Conservation (phyloP, 768 basidiomycete species). For the Mycena haematopus region DNA sequence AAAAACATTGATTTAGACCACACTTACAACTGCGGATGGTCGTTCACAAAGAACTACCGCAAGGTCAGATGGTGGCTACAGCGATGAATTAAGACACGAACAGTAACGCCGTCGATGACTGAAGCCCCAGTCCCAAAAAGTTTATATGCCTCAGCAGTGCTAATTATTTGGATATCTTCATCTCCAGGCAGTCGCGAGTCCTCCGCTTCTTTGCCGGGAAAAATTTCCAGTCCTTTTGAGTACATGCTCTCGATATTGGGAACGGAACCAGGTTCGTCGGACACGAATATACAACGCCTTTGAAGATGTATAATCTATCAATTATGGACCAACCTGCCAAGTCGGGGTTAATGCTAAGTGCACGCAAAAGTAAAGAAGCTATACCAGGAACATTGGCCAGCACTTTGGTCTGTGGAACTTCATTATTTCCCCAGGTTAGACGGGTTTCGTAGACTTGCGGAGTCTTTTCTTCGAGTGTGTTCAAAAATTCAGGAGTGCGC, state of each 20-base stretch:
- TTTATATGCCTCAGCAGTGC: slow-evolving; percentile 64
- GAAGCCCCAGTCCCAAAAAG: slow-evolving; percentile 79
- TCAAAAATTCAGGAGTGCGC: slow-evolving; percentile 9
- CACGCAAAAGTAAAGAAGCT: slow-evolving; percentile 20
- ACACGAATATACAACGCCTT: slow-evolving; percentile 26
- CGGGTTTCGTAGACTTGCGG: slow-evolving; percentile 34
- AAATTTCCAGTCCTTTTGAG: slow-evolving; percentile 54
- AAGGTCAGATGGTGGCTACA: not conserved
- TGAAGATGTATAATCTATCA: slow-evolving; percentile 24
- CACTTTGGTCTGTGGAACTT: slow-evolving; percentile 66
- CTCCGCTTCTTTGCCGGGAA: slow-evolving; percentile 50
- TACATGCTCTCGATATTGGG: slow-evolving; percentile 59
- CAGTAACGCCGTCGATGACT: slow-evolving; percentile 79
- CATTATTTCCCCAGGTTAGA: slow-evolving; percentile 45
- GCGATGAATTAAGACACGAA: slow-evolving; percentile 36
- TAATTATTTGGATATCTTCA: slow-evolving; percentile 68
- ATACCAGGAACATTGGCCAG: slow-evolving; percentile 80
- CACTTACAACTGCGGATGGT: slow-evolving; percentile 83
- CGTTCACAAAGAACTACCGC: slow-evolving; percentile 80
- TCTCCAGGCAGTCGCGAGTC: slow-evolving; percentile 63
- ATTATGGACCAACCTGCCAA: slow-evolving; percentile 23
- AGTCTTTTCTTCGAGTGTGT: slow-evolving; percentile 21
- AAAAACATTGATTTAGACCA: not conserved
- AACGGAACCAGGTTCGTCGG: slow-evolving; percentile 16
- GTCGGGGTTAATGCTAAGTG: not conserved